A percentile compares a stretch with the other conserved stretches of the same genome.
These are phyloP conservation scores for Trichoderma breve DNA, from an alignment of 2,329 filamentous ascomycete species.

Conservation along the genomic window DNA sequence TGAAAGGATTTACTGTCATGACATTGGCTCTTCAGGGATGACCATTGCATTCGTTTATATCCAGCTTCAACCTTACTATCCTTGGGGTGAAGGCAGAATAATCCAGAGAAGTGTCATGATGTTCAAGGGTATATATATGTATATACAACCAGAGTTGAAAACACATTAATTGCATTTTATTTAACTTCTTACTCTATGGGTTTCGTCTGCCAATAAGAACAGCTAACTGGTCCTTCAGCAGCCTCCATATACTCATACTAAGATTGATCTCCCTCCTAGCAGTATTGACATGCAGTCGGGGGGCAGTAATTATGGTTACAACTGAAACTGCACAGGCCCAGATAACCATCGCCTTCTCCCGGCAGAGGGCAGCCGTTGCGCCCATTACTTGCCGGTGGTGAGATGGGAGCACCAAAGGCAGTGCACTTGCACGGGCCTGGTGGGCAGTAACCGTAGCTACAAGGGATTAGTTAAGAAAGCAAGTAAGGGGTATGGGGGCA, in stretches of 20 bases:
- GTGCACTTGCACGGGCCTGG: constrained; percentile 35
- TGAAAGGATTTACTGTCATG: no score
- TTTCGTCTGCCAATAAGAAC: neutral
- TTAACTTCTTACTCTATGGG: neutral
- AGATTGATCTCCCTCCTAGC: neutral
- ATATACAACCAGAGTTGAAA: neutral
- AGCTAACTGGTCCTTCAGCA: no score
- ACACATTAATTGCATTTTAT: neutral
- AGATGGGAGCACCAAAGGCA: constrained; percentile 31
- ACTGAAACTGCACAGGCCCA: constrained; percentile 47
- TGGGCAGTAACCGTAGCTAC: constrained; percentile 32
- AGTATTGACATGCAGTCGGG: constrained; percentile 28
- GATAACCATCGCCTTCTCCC: constrained; percentile 37
- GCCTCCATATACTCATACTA: neutral
- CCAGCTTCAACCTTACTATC: neutral
- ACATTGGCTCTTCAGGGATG: neutral
- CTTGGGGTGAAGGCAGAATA: neutral
- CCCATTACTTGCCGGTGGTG: constrained; percentile 29
- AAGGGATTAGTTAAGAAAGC: neutral
- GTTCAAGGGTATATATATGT: neutral
- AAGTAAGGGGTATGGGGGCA: neutral
- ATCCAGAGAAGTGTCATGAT: neutral
- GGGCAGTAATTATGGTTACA: constrained; percentile 43
- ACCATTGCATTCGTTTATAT: neutral
- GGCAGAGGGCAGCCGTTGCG: constrained; percentile 34